Conservation (phyloP, 805 yeast species). For the Teunomyces aglyptinius region DNA sequence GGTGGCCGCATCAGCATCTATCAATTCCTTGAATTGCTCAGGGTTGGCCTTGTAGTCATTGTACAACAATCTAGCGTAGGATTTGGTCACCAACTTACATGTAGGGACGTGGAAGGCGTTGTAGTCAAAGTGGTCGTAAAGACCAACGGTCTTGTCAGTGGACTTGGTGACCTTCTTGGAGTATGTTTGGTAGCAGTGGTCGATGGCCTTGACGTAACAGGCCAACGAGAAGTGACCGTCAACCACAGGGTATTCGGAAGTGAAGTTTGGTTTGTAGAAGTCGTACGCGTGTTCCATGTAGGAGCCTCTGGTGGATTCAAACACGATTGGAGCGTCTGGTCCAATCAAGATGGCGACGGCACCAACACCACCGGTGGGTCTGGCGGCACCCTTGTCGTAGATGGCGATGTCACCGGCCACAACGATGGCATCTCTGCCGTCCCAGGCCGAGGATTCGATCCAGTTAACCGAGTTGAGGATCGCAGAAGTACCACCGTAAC, state of each 20-base stretch:
- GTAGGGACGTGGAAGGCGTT: slow-evolving; percentile 98
- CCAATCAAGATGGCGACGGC: slow-evolving; percentile 92
- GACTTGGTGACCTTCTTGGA: slow-evolving; percentile 63
- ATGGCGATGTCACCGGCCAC: slow-evolving; percentile 98
- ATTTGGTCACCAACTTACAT: slow-evolving; percentile 90
- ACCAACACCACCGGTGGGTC: slow-evolving; percentile 99
- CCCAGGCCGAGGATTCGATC: slow-evolving; percentile 96
- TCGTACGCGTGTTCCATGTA: slow-evolving; percentile 97
- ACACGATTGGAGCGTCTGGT: slow-evolving; percentile 95
- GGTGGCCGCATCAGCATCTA: slow-evolving; percentile 52
- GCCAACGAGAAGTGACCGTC: slow-evolving; percentile 95
- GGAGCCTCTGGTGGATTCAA: slow-evolving; percentile 86
- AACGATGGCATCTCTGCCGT: slow-evolving; percentile 95
- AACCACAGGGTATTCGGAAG: slow-evolving; percentile 93
- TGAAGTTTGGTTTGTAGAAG: slow-evolving; percentile 96
- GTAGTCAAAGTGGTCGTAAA: slow-evolving; percentile 75
- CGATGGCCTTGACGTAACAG: slow-evolving; percentile 93
- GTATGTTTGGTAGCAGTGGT: slow-evolving; percentile 79
- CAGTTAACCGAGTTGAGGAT: slow-evolving; percentile 91
- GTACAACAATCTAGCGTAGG: slow-evolving; percentile 87
- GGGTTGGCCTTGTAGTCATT: slow-evolving; percentile 81
- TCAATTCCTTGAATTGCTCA: slow-evolving; percentile 43
- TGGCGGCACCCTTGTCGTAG: slow-evolving; percentile 94
- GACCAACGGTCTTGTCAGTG: slow-evolving; percentile 53
- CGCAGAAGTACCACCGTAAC: slow-evolving; percentile 98